phyloP scores from a whole-genome alignment of 768 basidiomycete species.

The Suillus brevipes region DNA sequence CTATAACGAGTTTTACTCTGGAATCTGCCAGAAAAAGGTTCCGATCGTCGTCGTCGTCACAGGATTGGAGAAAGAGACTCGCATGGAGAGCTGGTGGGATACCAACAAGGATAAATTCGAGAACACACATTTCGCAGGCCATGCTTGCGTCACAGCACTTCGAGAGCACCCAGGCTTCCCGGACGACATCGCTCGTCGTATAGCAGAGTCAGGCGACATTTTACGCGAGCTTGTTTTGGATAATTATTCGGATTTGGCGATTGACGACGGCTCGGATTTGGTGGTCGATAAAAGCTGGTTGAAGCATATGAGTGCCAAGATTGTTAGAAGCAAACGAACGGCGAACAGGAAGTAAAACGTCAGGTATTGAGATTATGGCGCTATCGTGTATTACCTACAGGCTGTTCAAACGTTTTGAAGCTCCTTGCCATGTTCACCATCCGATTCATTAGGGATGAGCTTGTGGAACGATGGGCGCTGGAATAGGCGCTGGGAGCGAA shows the following conservation, averaged over 20 bases:
- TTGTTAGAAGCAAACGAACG: not conserved
- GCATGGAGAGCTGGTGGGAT: not conserved
- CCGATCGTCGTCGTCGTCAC: not conserved
- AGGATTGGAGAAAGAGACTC: not conserved
- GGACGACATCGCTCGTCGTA: not conserved
- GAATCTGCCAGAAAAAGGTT: not conserved
- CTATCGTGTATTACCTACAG: not conserved
- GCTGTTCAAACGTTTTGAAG: too few species aligned
- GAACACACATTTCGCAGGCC: not conserved
- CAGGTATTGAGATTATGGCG: not conserved
- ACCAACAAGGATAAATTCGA: not conserved
- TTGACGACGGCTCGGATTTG: not conserved
- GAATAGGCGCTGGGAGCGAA: too few species aligned
- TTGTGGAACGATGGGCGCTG: too few species aligned
- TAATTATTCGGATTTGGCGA: not conserved
- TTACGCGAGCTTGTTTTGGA: not conserved
- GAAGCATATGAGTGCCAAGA: not conserved
- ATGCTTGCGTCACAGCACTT: not conserved
- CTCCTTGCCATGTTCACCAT: too few species aligned
- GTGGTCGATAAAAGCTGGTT: not conserved
- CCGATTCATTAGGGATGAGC: too few species aligned
- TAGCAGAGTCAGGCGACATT: not conserved
- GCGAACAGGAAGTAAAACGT: not conserved
- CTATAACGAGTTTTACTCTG: not conserved
- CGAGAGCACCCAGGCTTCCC: not conserved